Evolutionary conservation across 371 early-diverging fungal species (phyloP).

Genomic region (Fennellomyces sp.): DNA sequence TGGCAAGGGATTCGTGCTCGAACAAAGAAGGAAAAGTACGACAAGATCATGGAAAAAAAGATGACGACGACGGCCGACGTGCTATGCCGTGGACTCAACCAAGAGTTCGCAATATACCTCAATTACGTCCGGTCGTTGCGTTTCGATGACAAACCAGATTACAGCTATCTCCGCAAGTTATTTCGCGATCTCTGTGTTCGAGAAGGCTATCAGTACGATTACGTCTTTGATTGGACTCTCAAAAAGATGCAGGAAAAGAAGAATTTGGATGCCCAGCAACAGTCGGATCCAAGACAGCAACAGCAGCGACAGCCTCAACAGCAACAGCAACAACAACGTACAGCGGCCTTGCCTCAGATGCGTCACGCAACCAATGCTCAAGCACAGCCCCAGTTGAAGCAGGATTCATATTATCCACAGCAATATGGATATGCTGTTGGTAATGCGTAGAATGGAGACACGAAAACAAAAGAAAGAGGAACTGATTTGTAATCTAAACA

Average conservation of each 20-base stretch:
- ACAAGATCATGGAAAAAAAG: slow-evolving; percentile 99
- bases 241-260: slow-evolving; percentile 37
- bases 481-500: not conserved
- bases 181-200: slow-evolving; percentile 96
- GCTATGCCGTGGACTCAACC: slow-evolving; percentile 95
- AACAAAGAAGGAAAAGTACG: slow-evolving; percentile 99
- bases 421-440: slow-evolving; percentile 1
- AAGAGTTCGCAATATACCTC: slow-evolving; percentile 96
- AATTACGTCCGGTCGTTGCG: slow-evolving; percentile 96
- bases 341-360: not conserved
- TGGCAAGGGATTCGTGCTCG: slow-evolving; percentile 99
- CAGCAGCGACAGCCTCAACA: not conserved
- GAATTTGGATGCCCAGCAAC: slow-evolving; percentile 3
- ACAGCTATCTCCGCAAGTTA: slow-evolving; percentile 95
- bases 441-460: too few relatives aligned
- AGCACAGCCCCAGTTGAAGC: not conserved
- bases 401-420: not conserved
- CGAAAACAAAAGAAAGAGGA: not conserved
- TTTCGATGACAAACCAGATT: slow-evolving; percentile 99
- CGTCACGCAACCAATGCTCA: not conserved
- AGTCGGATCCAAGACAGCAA: not conserved
- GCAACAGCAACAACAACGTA: slow-evolving; percentile 1
- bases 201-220: slow-evolving; percentile 96
- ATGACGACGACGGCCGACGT: slow-evolving; percentile 96
- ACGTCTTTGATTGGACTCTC: slow-evolving; percentile 97